Evolutionary conservation across 345 rosid genomes (phyloP), one percentile per base, ranked within the genome.

Genomic region (Pugionium dolabratum): DNA sequence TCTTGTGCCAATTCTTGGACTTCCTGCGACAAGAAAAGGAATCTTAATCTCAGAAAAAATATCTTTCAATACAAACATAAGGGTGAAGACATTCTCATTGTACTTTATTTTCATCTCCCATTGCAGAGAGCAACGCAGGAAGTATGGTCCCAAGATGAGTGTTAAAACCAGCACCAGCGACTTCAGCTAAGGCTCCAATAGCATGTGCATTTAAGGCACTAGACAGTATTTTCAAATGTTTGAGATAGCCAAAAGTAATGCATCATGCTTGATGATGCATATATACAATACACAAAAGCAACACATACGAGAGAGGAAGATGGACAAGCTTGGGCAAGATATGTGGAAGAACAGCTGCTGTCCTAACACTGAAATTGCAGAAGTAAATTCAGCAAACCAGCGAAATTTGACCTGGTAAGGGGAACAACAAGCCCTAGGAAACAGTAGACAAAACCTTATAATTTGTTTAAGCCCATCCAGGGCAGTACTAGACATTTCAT

Each of bases 171-270:
- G 96, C 75, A 65, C 99, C 96, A 2, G 99, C 97, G 79, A 90
- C 99, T 70, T 94, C 97, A 37, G 99, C 99, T 67, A 94, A 81
- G 29, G 96, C 99, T 57, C 99, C 99, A 44, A 94, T 69, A 60
- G 99, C 97, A 84, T 94, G 96, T 29, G 97, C 99, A 82, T 90
- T 90, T 73, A 94, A 88, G 71, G 97, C 92, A 52, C 97, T 94
- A 80, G 30, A 80, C 46, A 77, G 27, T 44, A 73, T 9, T 59
- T 52, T 29, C 25, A 39, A 59, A 60, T 5, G 58, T 66, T 45
- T 31, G 27, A 66, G 64, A 46, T 40, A 44, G 1, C n/a, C 6
- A 59, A 59, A 45, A 37, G 39, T 53, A 52, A 53, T 35, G 9
- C 30, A 66, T 7, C 10, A 53, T 43, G 57, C 46, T 11, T 33